Evolutionary conservation across 257 asterid genomes (phyloP), one percentile per base, ranked within the genome.

Genomic region (Solanum etuberosum): DNA sequence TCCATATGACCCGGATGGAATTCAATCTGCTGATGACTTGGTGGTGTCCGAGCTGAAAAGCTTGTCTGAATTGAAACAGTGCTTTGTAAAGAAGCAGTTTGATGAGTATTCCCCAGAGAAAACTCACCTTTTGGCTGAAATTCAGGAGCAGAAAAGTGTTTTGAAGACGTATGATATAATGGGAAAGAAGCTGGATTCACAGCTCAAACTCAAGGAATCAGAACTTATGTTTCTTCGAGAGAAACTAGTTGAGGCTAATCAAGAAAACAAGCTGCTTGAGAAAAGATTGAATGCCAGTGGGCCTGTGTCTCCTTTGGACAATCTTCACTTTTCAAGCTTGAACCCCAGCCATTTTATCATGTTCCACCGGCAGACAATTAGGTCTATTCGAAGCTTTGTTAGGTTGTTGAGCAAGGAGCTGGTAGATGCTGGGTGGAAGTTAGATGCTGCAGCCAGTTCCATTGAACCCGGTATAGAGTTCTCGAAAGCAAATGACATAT

Each of bases 1-100:
- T 34, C 99, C 99, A 5, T 97, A 95, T 83, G 98, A 97, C 86
- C 92, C 93, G 3, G 99, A 95, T 46, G 97, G 93, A 54, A 96
- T 96, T 86, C 98, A 94, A 16, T 89, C 94, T 40, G 96, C 99
- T 0, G 99, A 97, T 83, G 92, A 87, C 86, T 48, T 84, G 43
- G 87, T 97, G 21, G 93, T 95, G 3, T 85, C 93, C 10, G 99
- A 94, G 91, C 88, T 97, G 40, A 94, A 90, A 88, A 94, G 65
- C 9, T 54, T 97, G 83, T 96, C 99, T 0, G 98, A 94, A 83
- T 42, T 96, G 73, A 97, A 93, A 90, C 96, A 94, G 61, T 89
- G 92, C 76, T 94, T 84, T 77, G 29, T 90, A 84, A 94, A 96
- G 93, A 92, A 94, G 11, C 92, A 91, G 87, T 59, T 94, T 6